Base-by-base conservation (phyloP, 2,329 filamentous ascomycete genomes). In the Fragosphaeria purpurea region DNA sequence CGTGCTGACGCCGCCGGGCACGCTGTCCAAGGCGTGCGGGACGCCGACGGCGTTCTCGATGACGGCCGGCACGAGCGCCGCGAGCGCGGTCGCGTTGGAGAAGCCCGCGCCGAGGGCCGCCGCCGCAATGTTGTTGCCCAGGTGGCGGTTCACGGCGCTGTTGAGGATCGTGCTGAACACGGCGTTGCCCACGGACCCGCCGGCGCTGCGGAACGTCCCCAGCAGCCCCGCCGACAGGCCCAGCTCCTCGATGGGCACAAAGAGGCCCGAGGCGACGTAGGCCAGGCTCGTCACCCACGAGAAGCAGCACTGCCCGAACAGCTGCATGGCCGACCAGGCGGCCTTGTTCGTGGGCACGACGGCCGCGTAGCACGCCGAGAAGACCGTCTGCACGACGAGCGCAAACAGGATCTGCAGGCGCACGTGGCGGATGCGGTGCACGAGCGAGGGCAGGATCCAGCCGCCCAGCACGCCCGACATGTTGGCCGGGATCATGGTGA, bases 11-110 rank as follows among this genome's bases (percentile, higher is more conserved):
- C 70, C 12, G 67, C 69, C 34, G 71, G 76, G 4, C 63, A 70
- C 43, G 51, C 47, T 5, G 80, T 75, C 55, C 69, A 72, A 45
- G 81, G 83, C 57, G 81, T 82, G 77, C 70, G 80, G 52, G 75
- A 75, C 56, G 63, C 63, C 64, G n/a, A 72, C 11, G 67, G 81
- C 32, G 67, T 73, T 51, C 54, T 73, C 5, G 70, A 71, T 1
- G 59, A 65, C 37, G 66, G 68, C 48, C 69, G 68, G 4, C 67
- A 68, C 4, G 70, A 71, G 37, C 67, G 65, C 43, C 60, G 65
- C 2, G 69, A 71, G 47, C 63, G 67, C 4, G 65, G 69, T 40
- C 0, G 59, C 50, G 8, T 57, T 44, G 22, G 22, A 22, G 40
- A 62, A 59, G 2, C 63, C 64, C 4, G 56, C 56, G 5, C 46